Evolutionary conservation across 208 protist genomes (phyloP), one percentile per base, ranked within the genome.

Genomic region (Tritrichomonas foetus): DNA sequence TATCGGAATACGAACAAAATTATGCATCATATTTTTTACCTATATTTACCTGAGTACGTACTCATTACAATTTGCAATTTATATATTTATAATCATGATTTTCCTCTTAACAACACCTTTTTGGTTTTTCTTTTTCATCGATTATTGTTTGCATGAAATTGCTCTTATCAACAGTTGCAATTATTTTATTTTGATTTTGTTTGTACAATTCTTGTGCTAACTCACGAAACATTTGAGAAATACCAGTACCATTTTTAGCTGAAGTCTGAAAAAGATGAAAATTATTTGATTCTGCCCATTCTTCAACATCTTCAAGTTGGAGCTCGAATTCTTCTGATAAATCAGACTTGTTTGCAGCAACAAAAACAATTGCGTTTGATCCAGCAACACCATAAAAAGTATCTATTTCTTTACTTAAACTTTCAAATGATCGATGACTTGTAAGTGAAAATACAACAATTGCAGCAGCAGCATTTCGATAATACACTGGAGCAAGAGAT

Each of bases 321-420:
- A 89, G 27, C 39, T 89, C 27, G 11, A 0, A 8, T 9, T 89
- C 8, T 33, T 89, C 30, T 5, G 25, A 20, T 39, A 89, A 39
- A 57, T 89, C 78, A 57, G 25, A 33, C 57, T 89, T 89, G 27
- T 89, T 89, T n/a, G 78, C 78, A 33, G 78, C 78, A 33, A 89
- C 78, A 57, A 8, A 3, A 5, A 89, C 57, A 39, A 89, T 57
- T 57, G 78, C 25, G 0, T 53, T 11, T 33, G 41, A 20, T 33
- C 47, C 78, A 39, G 78, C 78, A 16, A 89, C 47, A 1, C 57
- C 47, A 33, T 22, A 47, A 61, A 89, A 53, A 16, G 27, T 57
- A 0, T 57, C 27, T 16, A 89, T 57, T 36, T 36, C 33, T 27
- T 14, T 53, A 27, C 57, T 36, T 53, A 89, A 16, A 27, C 57